Evolutionary conservation across 495 filamentous ascomycete genomes (phyloP), one percentile per base, ranked within the genome.

Genomic region (Annulohypoxylon bovei): DNA sequence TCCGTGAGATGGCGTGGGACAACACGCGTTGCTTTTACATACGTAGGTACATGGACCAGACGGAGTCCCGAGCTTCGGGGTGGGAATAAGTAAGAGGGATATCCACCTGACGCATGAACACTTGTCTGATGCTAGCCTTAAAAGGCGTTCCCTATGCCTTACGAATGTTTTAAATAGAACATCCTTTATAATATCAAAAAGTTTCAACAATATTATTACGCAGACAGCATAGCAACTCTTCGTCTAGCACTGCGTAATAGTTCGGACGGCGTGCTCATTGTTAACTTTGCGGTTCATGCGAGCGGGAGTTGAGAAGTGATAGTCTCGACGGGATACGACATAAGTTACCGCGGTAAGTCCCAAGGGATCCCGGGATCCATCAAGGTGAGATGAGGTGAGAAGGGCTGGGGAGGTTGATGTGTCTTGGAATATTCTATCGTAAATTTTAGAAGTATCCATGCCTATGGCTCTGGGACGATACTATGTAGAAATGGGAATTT

Each of bases 341-440:
- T 40, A n/a, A 59, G 32, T 20, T 60, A 25, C 46, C 65, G 39
- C 65, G 60, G 65, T 49, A 61, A 65, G 50, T 35, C 58, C 42
- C 62, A 42, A 30, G 9, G 8, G 32, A 18, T 25, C 42, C 54
- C 12, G 61, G 65, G 65, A 42, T 46, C 54, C 33, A 47, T 37
- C 22, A 65, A 61, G 67, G 56, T 55, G 54, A 64, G 54, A 47
- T 20, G n/a, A 33, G 53, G 53, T 56, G 52, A 55, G 52, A 32
- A 27, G n/a, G 23, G 49, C 23, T 8, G 28, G 49, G 49, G 33
- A 40, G 55, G 55, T 56, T 39, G 47, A 25, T 11, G 22, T 23
- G 57, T 61, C 50, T 72, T 72, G 65, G 70, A 72, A 72, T 72
- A 52, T 72, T 72, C 70, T 39, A 72, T 68, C 64, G 70, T 62